A percentile compares a stretch with the other conserved stretches of the same genome.
Conservation (phyloP, 805 yeast genomes). For the Candida mattraensis region DNA sequence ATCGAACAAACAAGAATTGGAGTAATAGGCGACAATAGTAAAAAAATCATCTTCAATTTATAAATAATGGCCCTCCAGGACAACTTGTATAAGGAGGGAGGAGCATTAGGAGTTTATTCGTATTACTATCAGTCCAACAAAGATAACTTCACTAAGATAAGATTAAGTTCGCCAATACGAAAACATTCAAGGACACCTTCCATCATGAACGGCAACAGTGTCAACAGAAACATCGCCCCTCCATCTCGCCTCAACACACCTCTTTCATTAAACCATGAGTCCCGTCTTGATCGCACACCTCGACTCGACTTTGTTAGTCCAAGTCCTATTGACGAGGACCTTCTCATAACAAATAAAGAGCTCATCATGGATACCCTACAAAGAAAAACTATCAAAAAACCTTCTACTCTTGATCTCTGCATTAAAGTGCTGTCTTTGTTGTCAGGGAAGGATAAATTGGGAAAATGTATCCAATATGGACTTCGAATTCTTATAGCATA, state of each 20-base stretch:
- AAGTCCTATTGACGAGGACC: constrained; percentile 19
- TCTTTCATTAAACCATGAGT: constrained; percentile 5
- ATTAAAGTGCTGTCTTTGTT: constrained; percentile 53
- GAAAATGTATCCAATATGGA: constrained; percentile 61
- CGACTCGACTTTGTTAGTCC: constrained; percentile 20
- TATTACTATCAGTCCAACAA: constrained; percentile 22
- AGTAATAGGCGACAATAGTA: constrained; percentile 7
- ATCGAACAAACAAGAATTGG: too few species aligned
- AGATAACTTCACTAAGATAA: constrained; percentile 14
- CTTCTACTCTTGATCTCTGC: constrained; percentile 34
- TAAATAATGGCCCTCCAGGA: constrained; percentile 13
- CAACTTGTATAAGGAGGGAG: constrained; percentile 26
- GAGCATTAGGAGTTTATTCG: constrained; percentile 32
- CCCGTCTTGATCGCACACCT: constrained; percentile 6
- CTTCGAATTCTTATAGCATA: constrained; percentile 51
- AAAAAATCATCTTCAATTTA: too few species aligned
- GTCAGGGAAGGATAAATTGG: constrained; percentile 71
- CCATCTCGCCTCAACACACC: constrained; percentile 21
- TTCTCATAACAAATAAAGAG: constrained; percentile 16
- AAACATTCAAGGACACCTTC: constrained; percentile 2
- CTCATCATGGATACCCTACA: constrained; percentile 16
- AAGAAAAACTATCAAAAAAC: constrained; percentile 7
- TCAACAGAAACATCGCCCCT: constrained; percentile 1
- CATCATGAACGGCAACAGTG: constrained; percentile 4
- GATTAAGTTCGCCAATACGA: constrained; percentile 20